Conservation (phyloP, 805 yeast species). For the Yarrowia phangngaensis region DNA sequence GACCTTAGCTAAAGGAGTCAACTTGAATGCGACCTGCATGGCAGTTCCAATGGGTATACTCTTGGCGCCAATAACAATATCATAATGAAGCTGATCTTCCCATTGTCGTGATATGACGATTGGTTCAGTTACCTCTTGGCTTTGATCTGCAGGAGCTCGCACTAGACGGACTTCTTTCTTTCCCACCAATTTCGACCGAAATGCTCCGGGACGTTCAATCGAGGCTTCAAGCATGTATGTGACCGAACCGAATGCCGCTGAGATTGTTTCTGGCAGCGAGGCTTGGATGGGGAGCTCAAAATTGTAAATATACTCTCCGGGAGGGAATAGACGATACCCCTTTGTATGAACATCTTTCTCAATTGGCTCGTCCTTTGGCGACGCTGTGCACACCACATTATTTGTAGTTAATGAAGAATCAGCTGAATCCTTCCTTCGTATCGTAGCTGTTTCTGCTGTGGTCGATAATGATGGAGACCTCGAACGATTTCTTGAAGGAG, state of each 20-base stretch:
- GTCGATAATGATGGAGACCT: slow-evolving; percentile 7
- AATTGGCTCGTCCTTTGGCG: not conserved
- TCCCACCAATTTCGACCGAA: slow-evolving; percentile 70
- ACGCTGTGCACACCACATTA: no score
- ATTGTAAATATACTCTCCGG: slow-evolving; percentile 89
- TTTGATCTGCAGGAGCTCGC: slow-evolving; percentile 70
- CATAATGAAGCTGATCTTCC: slow-evolving; percentile 89
- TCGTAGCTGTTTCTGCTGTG: not conserved
- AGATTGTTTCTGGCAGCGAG: slow-evolving; percentile 73
- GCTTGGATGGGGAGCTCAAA: slow-evolving; percentile 87
- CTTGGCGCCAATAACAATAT: slow-evolving; percentile 86
- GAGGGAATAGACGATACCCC: slow-evolving; percentile 54
- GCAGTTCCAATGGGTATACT: slow-evolving; percentile 78
- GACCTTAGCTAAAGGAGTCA: slow-evolving; percentile 84
- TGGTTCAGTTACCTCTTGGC: slow-evolving; percentile 88
- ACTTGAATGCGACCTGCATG: slow-evolving; percentile 76
- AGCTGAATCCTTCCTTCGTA: not conserved
- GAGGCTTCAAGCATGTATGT: slow-evolving; percentile 63
- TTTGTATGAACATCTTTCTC: slow-evolving; percentile 30
- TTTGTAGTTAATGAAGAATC: no score
- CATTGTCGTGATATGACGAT: slow-evolving; percentile 85
- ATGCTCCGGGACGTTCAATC: slow-evolving; percentile 77
- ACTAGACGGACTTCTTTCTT: slow-evolving; percentile 61
- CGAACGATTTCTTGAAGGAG: slow-evolving; percentile 28
- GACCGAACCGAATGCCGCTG: slow-evolving; percentile 78